Evolutionary conservation across 208 protist species (phyloP), one percentile per base, ranked within the genome.

Genomic region (Leishmania turanica): DNA sequence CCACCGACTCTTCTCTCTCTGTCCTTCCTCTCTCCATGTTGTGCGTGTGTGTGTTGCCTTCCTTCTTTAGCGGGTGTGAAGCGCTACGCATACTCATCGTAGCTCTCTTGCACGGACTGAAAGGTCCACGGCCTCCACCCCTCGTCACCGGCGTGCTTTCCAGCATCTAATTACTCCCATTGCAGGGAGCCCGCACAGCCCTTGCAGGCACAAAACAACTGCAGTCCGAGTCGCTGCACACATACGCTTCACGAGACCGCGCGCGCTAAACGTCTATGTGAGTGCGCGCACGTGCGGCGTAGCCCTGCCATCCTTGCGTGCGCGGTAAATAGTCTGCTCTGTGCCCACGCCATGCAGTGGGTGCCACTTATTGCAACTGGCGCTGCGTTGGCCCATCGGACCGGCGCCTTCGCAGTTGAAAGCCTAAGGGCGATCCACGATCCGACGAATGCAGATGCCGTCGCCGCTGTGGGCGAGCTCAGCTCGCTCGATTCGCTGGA

Each of bases 391-490:
- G 85, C 60, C n/a, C 66, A 72, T 45, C 89, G 90, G 58, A 65
- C 83, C 42, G 85, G 83, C 37, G 82, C 87, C 42, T 94, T 97
- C 71, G 85, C 87, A 9, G 86, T 87, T 27, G 82, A 92, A 58
- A 95, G 90, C 69, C 53, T 85, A 3, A 85, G 78, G 37, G 92
- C 94, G 11, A 93, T 95, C 68, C 82, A 84, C 45, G 89, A 97
- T 72, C 94, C 94, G 6, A 90, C 85, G 27, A 81, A 95, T 77
- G 92, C 71, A 0, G 89, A 84, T 66, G 92, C 88, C 40, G 92
- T 95, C 60, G 84, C 92, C 24, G 87, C 90, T 34, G 92, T 97
- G 3, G 94, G 92, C 49, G 94, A 97, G 88, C 82, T 96, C 15
- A 91, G 92, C 47, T 87, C 92, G 3, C 71, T 90, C 27, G 64